Evolutionary conservation across 208 protist species (phyloP).

Genomic region (Porcisia hertigi): DNA sequence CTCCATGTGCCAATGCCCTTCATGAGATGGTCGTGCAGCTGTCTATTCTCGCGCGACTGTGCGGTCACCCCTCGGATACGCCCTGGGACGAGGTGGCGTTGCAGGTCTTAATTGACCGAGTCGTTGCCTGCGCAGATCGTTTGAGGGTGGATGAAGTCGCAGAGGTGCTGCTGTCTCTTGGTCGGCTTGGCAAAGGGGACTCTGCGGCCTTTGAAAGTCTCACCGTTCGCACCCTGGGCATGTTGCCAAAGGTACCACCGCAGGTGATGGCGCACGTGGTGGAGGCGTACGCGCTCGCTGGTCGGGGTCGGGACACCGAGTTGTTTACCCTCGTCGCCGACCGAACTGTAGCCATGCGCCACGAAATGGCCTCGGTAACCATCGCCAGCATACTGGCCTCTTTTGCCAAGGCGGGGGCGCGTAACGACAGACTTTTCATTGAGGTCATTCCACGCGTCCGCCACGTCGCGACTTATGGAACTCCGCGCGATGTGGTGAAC

Average conservation of each 20-base stretch:
- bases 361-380: constrained; percentile 61
- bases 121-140: constrained; percentile 6
- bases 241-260: constrained; percentile 54
- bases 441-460: constrained; percentile 80
- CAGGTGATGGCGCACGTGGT: constrained; percentile 51
- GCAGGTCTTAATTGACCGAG: constrained; percentile 5
- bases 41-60: constrained; percentile 39
- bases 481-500: constrained; percentile 66
- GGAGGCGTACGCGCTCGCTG: constrained; percentile 52
- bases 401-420: constrained; percentile 61
- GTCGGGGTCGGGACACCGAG: constrained; percentile 46
- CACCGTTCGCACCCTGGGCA: constrained; percentile 48
- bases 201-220: constrained; percentile 29
- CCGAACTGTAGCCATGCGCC: constrained; percentile 54
- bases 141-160: constrained; percentile 48
- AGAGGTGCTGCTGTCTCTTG: constrained; percentile 72
- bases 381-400: constrained; percentile 70
- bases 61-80: not conserved
- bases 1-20: not conserved
- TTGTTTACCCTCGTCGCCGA: constrained; percentile 79
- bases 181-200: constrained; percentile 34
- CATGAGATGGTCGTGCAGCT: constrained; percentile 40
- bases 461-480: constrained; percentile 79
- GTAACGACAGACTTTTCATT: constrained; percentile 81
- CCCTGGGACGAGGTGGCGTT: not conserved